phyloP scores from a whole-genome alignment of 2,329 filamentous ascomycete species.

The Colletotrichum musicola region DNA sequence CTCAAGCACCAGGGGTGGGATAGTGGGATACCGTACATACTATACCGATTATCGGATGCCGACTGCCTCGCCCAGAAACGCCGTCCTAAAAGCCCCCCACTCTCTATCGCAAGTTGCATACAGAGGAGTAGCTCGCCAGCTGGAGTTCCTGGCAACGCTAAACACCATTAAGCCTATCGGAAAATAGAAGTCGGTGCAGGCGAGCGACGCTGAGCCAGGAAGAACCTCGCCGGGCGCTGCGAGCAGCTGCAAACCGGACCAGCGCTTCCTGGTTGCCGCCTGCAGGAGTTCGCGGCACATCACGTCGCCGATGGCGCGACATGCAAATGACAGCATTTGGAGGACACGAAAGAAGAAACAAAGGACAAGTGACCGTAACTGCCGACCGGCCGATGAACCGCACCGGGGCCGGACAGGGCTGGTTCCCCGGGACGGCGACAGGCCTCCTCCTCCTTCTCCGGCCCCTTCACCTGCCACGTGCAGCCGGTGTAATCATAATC shows the following conservation, averaged over 20 bases:
- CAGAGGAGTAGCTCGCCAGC: slow-evolving; percentile 3
- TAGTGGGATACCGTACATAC: too few relatives aligned
- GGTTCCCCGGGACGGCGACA: neutral
- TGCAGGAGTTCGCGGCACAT: slow-evolving; percentile 35
- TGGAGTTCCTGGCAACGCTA: slow-evolving; percentile 15
- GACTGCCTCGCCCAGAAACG: slow-evolving; percentile 4
- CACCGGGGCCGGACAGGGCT: neutral
- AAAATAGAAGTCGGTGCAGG: slow-evolving; percentile 16
- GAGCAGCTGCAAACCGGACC: neutral
- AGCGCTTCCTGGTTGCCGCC: slow-evolving; percentile 11
- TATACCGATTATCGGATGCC: slow-evolving; percentile 19
- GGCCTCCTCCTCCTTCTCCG: neutral
- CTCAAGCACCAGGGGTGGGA: slow-evolving; percentile 1
- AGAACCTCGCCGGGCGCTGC: slow-evolving; percentile 1
- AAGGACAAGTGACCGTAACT: slow-evolving; percentile 19
- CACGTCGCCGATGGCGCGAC: neutral
- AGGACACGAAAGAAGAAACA: too few relatives aligned
- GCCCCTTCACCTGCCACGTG: neutral
- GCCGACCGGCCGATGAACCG: slow-evolving; percentile 20
- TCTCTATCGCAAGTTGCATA: neutral
- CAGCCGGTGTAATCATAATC: slow-evolving; percentile 14
- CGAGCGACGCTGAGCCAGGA: slow-evolving; percentile 12
- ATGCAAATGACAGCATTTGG: neutral
- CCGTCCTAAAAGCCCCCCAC: slow-evolving; percentile 6
- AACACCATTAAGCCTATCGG: slow-evolving; percentile 30